Conservation (phyloP, 768 basidiomycete species). For the Lactarius quietus region DNA sequence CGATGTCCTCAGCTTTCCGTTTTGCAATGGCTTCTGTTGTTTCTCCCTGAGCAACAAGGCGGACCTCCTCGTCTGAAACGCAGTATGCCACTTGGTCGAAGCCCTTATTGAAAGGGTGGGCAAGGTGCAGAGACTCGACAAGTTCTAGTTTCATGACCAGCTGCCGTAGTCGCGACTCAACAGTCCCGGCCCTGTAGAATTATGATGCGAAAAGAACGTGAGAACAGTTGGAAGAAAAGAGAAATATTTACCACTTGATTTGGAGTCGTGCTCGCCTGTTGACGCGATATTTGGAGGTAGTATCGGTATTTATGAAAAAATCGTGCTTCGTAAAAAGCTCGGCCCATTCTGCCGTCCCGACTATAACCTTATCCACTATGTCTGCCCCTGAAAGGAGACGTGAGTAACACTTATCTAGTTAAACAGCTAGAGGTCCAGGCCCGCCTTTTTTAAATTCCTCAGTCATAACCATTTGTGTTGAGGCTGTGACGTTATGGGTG, state of each 20-base stretch:
- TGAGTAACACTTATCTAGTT: slow-evolving; percentile 21
- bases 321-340: slow-evolving; percentile 95
- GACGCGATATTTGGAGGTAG: slow-evolving; percentile 93
- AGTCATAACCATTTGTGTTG: slow-evolving; percentile 94
- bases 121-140: slow-evolving; percentile 85
- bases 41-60: slow-evolving; percentile 84
- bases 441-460: slow-evolving; percentile 92
- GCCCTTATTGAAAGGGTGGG: slow-evolving; percentile 94
- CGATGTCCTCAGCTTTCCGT: slow-evolving; percentile 74
- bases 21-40: slow-evolving; percentile 66
- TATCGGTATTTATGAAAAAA: slow-evolving; percentile 97
- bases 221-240: not conserved
- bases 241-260: slow-evolving; percentile 76
- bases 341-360: slow-evolving; percentile 80
- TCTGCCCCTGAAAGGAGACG: slow-evolving; percentile 65
- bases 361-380: slow-evolving; percentile 89
- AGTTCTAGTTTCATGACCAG: slow-evolving; percentile 98
- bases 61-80: slow-evolving; percentile 81
- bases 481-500: slow-evolving; percentile 95
- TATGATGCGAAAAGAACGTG: slow-evolving; percentile 8
- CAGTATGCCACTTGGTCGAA: slow-evolving; percentile 88
- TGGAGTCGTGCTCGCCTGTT: slow-evolving; percentile 80
- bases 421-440: not conserved
- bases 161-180: slow-evolving; percentile 93
- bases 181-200: slow-evolving; percentile 78